Evolutionary conservation across 2,329 filamentous ascomycete genomes (phyloP), one percentile per base, ranked within the genome.

Genomic region (Anthostomella pinea): DNA sequence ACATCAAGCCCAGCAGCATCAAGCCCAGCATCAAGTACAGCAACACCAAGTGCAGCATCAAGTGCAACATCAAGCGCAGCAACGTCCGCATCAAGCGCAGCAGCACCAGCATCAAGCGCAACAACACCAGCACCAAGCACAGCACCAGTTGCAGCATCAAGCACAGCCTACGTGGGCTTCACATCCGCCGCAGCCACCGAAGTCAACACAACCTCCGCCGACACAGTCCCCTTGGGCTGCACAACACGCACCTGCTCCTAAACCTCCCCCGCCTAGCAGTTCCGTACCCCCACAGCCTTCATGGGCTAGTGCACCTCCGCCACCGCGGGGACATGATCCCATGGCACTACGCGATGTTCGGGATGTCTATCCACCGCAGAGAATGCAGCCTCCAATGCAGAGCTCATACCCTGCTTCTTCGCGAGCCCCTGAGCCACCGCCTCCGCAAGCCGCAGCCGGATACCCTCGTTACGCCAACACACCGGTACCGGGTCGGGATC

Each of bases 391-490:
- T 24, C 45, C 49, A 13, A 33, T 58, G 41, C 58, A 58, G 30
- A 46, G 50, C 15, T 53, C 58, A 31, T 68, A 70, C 35, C 61
- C 65, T 5, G 52, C 65, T 3, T n/a, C n/a, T n/a, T n/a, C n/a
- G n/a, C n/a, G n/a, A n/a, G 63, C 59, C 8, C 62, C 67, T 8
- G 69, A 73, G 24, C 54, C 61, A 8, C 62, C 64, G 15, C 62
- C 66, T 3, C 63, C 65, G 3, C 67, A 68, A 41, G 52, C 57
- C 6, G 58, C 54, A n/a, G 50, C 53, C 4, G 49, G 60, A 3
- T 74, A 72, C 45, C 46, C 63, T 14, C 64, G 69, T 6, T 73
- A 73, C 44, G 58, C 63, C 7, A 65, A 59, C 10, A 67, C 69
- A 3, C 65, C 70, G 2, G 65, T 56, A 2, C 66, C 67, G 4